Base-by-base conservation (phyloP, 768 basidiomycete genomes). In the Podaxis pistillaris region DNA sequence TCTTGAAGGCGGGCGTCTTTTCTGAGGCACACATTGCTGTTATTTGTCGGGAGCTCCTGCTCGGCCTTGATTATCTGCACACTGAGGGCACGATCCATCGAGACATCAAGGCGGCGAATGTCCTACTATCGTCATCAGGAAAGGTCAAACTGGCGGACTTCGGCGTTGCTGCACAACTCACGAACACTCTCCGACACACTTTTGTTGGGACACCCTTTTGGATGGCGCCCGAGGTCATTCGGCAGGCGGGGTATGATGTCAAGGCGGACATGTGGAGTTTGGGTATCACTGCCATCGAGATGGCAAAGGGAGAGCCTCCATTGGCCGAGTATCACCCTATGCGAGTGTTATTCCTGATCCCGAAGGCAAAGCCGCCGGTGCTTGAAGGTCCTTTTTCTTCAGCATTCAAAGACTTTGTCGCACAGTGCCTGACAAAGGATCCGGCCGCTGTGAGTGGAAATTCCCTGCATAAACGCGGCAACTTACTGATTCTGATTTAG, bases 221-320 rank as follows among this genome's bases (percentile, higher is more conserved):
- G 94, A 96, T 96, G 95, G 96, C 96, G 2, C 96, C 96, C 1
- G 96, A 98, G 74, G 96, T 98, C 60, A 98, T 98, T 69, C 89
- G 94, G 37, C 95, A 98, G 74, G 91, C 95, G 5, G 96, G 96
- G 1, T 98, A 98, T 75, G 95, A 98, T 71, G 84, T 87, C 1
- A 94, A 95, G 75, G 96, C 96, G 2, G 96, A 98, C 73, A 89
- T 98, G 81, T 98, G 96, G 96, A 95, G 93, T 72, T 78, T 98
- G 56, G 96, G 96, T 22, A 99, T 99, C 73, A 98, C 96, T 1
- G 95, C 94, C 58, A 97, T 98, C 55, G 96, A 98, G 79, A 90
- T 99, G 89, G 96, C 96, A 1, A 94, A 93, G 68, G 97, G 97
- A 49, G 95, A 98, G 69, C 97, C 97, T 0, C 97, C 97, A 7